A percentile compares a stretch with the other conserved stretches of the same genome.
Evolutionary conservation across 768 basidiomycete species (phyloP).

Genomic region (Tricholoma flavovirens): DNA sequence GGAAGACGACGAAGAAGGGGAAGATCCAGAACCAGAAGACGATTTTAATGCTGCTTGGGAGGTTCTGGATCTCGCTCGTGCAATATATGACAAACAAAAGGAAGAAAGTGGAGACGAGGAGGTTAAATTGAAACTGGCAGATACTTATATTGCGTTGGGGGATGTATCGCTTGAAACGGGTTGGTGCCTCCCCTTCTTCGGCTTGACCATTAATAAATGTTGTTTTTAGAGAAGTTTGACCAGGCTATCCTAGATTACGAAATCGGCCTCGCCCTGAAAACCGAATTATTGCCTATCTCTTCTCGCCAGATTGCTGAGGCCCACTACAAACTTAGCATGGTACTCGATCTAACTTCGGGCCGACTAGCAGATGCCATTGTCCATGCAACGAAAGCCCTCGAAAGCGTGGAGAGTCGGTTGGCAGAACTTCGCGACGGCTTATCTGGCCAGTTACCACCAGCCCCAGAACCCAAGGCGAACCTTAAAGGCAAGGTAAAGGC

Average conservation of each 20-base stretch:
- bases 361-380: conserved; percentile 74
- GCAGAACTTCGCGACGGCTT: conserved; percentile 49
- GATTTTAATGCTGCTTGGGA: conserved; percentile 99
- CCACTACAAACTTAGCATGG: conserved; percentile 92
- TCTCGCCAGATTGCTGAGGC: conserved; percentile 92
- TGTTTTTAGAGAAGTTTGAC: conserved; percentile 83
- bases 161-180: conserved; percentile 98
- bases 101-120: conserved; percentile 50
- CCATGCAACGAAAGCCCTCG: conserved; percentile 76
- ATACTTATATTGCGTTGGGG: conserved; percentile 85
- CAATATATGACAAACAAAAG: conserved; percentile 70
- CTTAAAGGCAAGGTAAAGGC: conserved; percentile 72
- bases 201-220: not conserved
- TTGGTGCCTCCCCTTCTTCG: conserved; percentile 28
- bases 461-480: conserved; percentile 31
- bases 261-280: conserved; percentile 69
- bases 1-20: conserved; percentile 54
- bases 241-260: conserved; percentile 89
- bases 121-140: conserved; percentile 77
- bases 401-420: conserved; percentile 69
- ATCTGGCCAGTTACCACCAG: conserved; percentile 30
- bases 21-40: conserved; percentile 83
- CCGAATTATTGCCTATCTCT: conserved; percentile 69
- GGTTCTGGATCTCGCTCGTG: conserved; percentile 89
- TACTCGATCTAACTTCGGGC: conserved; percentile 85